A percentile compares a stretch with the other conserved stretches of the same genome.
Evolutionary conservation across 805 yeast genomes (phyloP).

Genomic region (Kluyveromyces aestuarii): DNA sequence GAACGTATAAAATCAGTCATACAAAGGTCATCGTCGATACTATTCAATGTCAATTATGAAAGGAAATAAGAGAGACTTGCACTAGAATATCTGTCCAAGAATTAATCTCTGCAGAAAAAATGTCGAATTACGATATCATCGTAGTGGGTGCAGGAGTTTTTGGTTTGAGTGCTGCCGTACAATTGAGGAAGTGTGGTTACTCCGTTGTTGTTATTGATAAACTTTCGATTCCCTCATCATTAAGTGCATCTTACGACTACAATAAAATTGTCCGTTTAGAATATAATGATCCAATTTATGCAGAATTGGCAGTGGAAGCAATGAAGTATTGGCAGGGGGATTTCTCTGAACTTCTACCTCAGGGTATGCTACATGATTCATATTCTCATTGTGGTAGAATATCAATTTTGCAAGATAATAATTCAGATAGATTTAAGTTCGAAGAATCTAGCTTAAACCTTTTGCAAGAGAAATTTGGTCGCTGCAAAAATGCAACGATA

Average conservation of each 20-base stretch:
- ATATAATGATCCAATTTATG: conserved; percentile 35
- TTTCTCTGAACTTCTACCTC: conserved; percentile 1
- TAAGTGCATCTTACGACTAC: conserved; percentile 40
- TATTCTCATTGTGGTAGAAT: conserved; percentile 37
- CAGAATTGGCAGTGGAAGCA: conserved; percentile 39
- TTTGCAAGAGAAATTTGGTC: conserved; percentile 20
- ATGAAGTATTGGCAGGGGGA: conserved; percentile 30
- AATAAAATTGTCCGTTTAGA: conserved; percentile 43
- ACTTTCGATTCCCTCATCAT: conserved; percentile 35
- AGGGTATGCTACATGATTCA: conserved; percentile 7
- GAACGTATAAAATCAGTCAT: neutral
- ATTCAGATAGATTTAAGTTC: conserved; percentile 29
- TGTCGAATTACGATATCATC: conserved; percentile 7
- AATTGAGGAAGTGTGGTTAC: conserved; percentile 25
- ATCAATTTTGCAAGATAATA: conserved; percentile 27
- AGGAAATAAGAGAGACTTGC: neutral
- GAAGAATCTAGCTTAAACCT: conserved; percentile 32
- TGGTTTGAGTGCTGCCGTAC: conserved; percentile 38
- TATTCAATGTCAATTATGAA: no score
- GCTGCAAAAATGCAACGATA: conserved; percentile 19
- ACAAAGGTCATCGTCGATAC: no score
- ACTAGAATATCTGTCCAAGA: neutral
- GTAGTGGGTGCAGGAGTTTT: conserved; percentile 37
- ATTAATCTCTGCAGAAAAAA: neutral
- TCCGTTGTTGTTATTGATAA: conserved; percentile 33